Evolutionary conservation across 139 green algal genomes (phyloP).

Genomic region (Coelastrella sp.): DNA sequence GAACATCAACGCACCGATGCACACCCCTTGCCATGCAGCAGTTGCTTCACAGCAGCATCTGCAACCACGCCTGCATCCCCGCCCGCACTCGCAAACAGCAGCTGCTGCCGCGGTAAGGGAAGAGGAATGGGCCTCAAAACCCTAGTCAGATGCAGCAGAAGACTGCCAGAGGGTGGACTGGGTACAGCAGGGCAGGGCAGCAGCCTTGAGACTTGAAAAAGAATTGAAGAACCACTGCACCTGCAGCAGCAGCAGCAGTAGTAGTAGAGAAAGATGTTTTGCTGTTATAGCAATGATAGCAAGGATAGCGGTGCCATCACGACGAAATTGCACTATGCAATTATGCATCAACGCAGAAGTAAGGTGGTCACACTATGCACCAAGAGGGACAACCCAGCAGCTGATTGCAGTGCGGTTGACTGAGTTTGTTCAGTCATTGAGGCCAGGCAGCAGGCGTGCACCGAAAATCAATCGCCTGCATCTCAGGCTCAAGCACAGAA

Average conservation of each 20-base stretch:
- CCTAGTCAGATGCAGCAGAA: conserved; percentile 7
- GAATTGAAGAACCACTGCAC: conserved; percentile 5
- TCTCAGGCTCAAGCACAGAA: background rate
- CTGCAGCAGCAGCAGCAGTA: conserved; percentile 24
- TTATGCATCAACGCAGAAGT: too few relatives aligned
- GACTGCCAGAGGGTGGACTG: background rate
- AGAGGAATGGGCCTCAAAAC: background rate
- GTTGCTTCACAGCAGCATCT: background rate
- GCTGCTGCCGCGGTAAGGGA: background rate
- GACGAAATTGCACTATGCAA: too few relatives aligned
- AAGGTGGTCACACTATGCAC: too few relatives aligned
- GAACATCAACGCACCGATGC: background rate
- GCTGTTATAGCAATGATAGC: too few relatives aligned
- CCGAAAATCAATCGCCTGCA: background rate
- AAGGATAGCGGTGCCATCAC: too few relatives aligned
- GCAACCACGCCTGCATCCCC: background rate
- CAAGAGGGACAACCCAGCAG: too few relatives aligned
- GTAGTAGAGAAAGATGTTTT: background rate
- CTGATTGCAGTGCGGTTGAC: too few relatives aligned
- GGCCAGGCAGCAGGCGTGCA: too few relatives aligned
- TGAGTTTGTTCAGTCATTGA: too few relatives aligned
- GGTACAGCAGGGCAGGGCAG: conserved; percentile 1
- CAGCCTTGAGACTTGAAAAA: background rate
- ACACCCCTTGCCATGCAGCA: background rate
- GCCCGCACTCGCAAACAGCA: background rate